Conservation (phyloP, 495 filamentous ascomycete genomes). For the Aspergillus wentii region DNA sequence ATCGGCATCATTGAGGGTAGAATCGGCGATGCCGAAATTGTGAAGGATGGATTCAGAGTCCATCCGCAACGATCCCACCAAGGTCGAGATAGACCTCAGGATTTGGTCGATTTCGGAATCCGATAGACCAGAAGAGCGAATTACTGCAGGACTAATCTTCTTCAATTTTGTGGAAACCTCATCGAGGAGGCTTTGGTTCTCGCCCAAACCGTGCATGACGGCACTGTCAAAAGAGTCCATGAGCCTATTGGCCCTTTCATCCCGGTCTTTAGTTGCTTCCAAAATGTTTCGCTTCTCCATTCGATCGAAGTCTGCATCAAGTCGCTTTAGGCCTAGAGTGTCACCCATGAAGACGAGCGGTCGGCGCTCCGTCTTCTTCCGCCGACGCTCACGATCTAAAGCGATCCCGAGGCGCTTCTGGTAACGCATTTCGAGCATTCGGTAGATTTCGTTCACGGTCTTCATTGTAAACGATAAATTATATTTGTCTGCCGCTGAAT, state of each 20-base stretch:
- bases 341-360: constrained; percentile 49
- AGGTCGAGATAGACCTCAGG: constrained; percentile 35
- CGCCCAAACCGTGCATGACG: constrained; percentile 46
- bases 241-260: constrained; percentile 45
- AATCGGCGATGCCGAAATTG: constrained; percentile 43
- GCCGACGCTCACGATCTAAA: constrained; percentile 46
- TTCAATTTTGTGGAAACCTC: constrained; percentile 37
- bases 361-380: constrained; percentile 47
- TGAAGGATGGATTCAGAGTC: constrained; percentile 48
- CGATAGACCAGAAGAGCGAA: constrained; percentile 28
- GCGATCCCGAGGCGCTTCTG: constrained; percentile 49
- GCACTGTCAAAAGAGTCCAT: constrained; percentile 52
- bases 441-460: constrained; percentile 38
- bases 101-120: constrained; percentile 42
- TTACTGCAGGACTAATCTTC: constrained; percentile 26
- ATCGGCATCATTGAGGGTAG: constrained; percentile 47
- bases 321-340: constrained; percentile 37
- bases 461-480: constrained; percentile 42
- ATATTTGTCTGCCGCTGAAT: constrained; percentile 23
- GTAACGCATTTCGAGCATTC: constrained; percentile 45
- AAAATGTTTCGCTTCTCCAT: constrained; percentile 49
- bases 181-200: constrained; percentile 49
- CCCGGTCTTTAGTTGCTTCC: constrained; percentile 45
- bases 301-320: constrained; percentile 49
- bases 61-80: constrained; percentile 36